A percentile compares a stretch with the other conserved stretches of the same genome.
Evolutionary conservation across 768 basidiomycete species (phyloP).

Genomic region (Psilocybe cyanescens): DNA sequence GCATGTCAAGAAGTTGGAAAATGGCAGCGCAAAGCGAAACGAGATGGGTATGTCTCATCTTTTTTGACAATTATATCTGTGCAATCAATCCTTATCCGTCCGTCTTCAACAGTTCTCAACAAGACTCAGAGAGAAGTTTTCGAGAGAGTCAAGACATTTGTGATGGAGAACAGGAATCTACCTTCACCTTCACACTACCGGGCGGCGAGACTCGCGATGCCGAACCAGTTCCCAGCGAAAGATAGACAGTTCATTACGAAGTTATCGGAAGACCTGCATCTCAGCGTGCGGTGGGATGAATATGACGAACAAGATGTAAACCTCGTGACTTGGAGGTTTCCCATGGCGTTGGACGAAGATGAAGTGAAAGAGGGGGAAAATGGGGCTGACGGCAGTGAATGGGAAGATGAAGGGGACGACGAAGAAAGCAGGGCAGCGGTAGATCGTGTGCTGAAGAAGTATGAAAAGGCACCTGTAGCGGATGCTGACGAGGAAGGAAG

Average conservation of each 20-base stretch:
- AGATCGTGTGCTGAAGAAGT: slow-evolving; percentile 84
- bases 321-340: slow-evolving; percentile 70
- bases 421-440: slow-evolving; percentile 76
- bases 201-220: slow-evolving; percentile 60
- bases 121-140: slow-evolving; percentile 77
- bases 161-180: slow-evolving; percentile 48
- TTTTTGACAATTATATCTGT: not conserved
- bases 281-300: slow-evolving; percentile 91
- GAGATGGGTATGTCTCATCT: slow-evolving; percentile 59
- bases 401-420: slow-evolving; percentile 65
- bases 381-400: slow-evolving; percentile 47
- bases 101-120: slow-evolving; percentile 60
- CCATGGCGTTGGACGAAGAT: slow-evolving; percentile 41
- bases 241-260: slow-evolving; percentile 81
- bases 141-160: slow-evolving; percentile 77
- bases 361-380: slow-evolving; percentile 37
- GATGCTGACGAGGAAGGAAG: slow-evolving; percentile 73
- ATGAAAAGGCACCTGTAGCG: slow-evolving; percentile 79
- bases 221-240: slow-evolving; percentile 77
- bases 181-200: slow-evolving; percentile 35
- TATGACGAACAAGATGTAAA: slow-evolving; percentile 85
- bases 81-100: not conserved
- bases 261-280: slow-evolving; percentile 77
- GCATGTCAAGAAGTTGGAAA: slow-evolving; percentile 67
- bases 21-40: slow-evolving; percentile 52